Percentiles rank a stretch among this genome's conserved stretches.
phyloP scores from a whole-genome alignment of 2,329 filamentous ascomycete species.

The Penicillium sp. region DNA sequence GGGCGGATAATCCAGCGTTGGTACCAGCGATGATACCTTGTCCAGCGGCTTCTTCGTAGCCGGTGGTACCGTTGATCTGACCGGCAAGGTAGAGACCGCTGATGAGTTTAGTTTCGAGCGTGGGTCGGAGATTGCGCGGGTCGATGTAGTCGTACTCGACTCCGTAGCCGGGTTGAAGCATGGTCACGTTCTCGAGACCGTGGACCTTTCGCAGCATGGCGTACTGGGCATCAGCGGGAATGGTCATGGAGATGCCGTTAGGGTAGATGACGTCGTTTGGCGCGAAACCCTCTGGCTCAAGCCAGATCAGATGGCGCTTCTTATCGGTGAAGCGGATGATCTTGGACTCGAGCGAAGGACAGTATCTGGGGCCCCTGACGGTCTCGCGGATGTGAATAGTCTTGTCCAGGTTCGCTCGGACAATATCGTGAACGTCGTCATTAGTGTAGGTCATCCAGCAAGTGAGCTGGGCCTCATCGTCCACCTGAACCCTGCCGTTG shows the following conservation, averaged over 20 bases:
- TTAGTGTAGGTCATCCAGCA: slow-evolving; percentile 88
- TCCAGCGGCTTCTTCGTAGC: slow-evolving; percentile 92
- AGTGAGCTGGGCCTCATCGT: slow-evolving; percentile 60
- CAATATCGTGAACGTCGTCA: slow-evolving; percentile 67
- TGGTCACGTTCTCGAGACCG: slow-evolving; percentile 79
- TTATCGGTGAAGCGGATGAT: slow-evolving; percentile 78
- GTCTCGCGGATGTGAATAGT: slow-evolving; percentile 94
- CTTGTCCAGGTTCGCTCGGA: slow-evolving; percentile 83
- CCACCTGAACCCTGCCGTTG: slow-evolving; percentile 65
- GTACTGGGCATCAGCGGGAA: slow-evolving; percentile 78
- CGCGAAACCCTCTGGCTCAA: slow-evolving; percentile 90
- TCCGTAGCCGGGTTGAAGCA: slow-evolving; percentile 92
- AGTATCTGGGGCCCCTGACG: slow-evolving; percentile 87
- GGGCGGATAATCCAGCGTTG: slow-evolving; percentile 81
- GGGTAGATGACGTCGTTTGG: slow-evolving; percentile 79
- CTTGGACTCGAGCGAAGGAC: slow-evolving; percentile 90
- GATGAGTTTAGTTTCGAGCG: slow-evolving; percentile 88
- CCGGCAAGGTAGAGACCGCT: slow-evolving; percentile 81
- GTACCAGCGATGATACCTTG: slow-evolving; percentile 88
- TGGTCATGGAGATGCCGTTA: slow-evolving; percentile 94
- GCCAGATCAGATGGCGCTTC: slow-evolving; percentile 78
- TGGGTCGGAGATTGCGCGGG: slow-evolving; percentile 72
- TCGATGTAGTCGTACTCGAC: slow-evolving; percentile 99
- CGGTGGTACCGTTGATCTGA: slow-evolving; percentile 96
- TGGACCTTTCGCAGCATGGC: slow-evolving; percentile 73